A percentile compares a stretch with the other conserved stretches of the same genome.
phyloP scores from a whole-genome alignment of 345 rosid genomes.

The Dovyalis caffra region DNA sequence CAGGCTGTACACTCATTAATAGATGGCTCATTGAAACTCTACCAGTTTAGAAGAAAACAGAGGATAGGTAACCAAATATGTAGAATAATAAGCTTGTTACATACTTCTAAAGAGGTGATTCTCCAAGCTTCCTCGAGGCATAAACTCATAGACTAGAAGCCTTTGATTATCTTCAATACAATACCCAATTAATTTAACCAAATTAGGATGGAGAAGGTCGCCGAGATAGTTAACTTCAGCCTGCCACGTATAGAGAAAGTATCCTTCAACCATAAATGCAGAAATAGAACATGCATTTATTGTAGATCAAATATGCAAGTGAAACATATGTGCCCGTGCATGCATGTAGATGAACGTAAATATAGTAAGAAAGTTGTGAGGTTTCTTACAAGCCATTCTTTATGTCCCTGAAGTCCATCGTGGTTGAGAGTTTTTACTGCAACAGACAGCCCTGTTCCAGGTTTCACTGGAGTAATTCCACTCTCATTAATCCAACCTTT shows the following conservation, averaged over 20 bases:
- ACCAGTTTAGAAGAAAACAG: neutral
- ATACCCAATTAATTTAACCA: conserved; percentile 23
- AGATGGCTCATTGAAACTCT: neutral
- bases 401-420: conserved; percentile 97
- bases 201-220: conserved; percentile 22
- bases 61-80: conserved; percentile 9
- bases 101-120: conserved; percentile 26
- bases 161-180: conserved; percentile 27
- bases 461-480: conserved; percentile 89
- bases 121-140: conserved; percentile 32
- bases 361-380: neutral
- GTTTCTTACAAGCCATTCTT: conserved; percentile 85
- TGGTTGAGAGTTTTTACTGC: conserved; percentile 88
- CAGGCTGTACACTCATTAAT: neutral
- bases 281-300: neutral
- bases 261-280: conserved; percentile 1
- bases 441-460: conserved; percentile 87
- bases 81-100: conserved; percentile 2
- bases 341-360: neutral
- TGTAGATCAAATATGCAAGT: neutral
- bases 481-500: conserved; percentile 94
- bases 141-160: conserved; percentile 28
- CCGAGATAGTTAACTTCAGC: conserved; percentile 30
- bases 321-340: neutral
- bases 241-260: conserved; percentile 4